phyloP scores from a whole-genome alignment of 2,329 filamentous ascomycete genomes.

The Colletotrichum agaves region DNA sequence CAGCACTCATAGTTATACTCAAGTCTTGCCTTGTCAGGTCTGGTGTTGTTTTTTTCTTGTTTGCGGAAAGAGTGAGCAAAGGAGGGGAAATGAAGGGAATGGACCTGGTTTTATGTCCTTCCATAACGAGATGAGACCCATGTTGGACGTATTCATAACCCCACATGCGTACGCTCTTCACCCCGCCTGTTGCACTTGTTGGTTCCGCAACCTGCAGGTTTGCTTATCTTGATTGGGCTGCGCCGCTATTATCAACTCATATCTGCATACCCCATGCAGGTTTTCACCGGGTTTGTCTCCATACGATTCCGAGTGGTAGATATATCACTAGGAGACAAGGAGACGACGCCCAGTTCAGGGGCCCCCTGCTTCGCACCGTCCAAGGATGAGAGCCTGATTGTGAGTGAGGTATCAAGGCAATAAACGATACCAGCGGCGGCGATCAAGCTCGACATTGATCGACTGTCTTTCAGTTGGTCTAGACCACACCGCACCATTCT shows the following conservation, averaged over 20 bases:
- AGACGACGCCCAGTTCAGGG: background rate
- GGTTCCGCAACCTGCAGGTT: background rate
- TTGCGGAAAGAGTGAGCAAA: background rate
- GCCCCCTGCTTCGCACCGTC: no score
- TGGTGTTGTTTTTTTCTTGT: background rate
- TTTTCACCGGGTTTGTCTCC: background rate
- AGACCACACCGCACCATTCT: no score
- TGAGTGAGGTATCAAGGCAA: no score
- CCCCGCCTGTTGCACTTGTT: conserved; percentile 2
- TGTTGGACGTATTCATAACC: background rate
- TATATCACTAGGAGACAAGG: background rate
- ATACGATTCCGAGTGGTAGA: background rate
- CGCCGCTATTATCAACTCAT: background rate
- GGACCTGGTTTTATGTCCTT: background rate
- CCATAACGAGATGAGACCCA: background rate
- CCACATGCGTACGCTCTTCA: background rate
- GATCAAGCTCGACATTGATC: no score
- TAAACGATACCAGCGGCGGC: no score
- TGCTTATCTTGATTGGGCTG: background rate
- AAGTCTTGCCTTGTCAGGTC: background rate
- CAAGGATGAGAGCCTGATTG: no score
- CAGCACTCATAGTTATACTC: background rate
- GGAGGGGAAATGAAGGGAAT: background rate
- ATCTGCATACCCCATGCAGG: background rate
- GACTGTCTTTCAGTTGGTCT: no score